Percentiles rank a stretch among this genome's conserved stretches.
These are phyloP conservation scores for Phytopythium chamaehyphon DNA, from an alignment of 352 stramenopile species.

Conservation along the genomic window DNA sequence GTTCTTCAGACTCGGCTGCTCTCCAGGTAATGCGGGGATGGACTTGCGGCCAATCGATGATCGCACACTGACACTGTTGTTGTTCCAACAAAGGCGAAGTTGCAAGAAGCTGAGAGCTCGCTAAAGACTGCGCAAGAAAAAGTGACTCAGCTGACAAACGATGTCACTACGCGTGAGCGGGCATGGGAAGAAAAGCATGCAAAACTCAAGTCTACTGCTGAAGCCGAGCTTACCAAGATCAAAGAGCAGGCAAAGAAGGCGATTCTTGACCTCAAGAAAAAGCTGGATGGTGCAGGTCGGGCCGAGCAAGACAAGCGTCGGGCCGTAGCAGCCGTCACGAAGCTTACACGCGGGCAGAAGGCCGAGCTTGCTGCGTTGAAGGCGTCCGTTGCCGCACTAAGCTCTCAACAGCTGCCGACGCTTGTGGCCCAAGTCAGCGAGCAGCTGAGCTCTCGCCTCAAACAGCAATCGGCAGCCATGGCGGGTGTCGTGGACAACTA, in stretches of 20 bases:
- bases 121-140: conserved; percentile 31
- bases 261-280: conserved; percentile 80
- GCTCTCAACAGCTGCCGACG: conserved; percentile 56
- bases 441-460: conserved; percentile 65
- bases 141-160: conserved; percentile 50
- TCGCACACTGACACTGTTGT: neutral
- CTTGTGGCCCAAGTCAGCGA: conserved; percentile 66
- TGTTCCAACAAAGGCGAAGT: conserved; percentile 19
- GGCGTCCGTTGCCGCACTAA: conserved; percentile 31
- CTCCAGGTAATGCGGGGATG: conserved; percentile 20
- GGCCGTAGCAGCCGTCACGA: conserved; percentile 30
- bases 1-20: conserved; percentile 35
- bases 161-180: conserved; percentile 36
- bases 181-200: conserved; percentile 62
- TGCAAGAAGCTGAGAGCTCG: conserved; percentile 34
- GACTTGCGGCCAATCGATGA: neutral
- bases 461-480: conserved; percentile 77
- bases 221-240: conserved; percentile 75
- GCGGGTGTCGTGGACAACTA: conserved; percentile 87
- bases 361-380: conserved; percentile 45
- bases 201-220: conserved; percentile 74
- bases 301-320: conserved; percentile 52
- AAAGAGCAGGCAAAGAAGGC: conserved; percentile 88
- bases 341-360: conserved; percentile 56
- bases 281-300: conserved; percentile 58